These are phyloP conservation scores for Erodium chrysanthum DNA, from an alignment of 441 rosid genomes.

Conservation along the genomic window DNA sequence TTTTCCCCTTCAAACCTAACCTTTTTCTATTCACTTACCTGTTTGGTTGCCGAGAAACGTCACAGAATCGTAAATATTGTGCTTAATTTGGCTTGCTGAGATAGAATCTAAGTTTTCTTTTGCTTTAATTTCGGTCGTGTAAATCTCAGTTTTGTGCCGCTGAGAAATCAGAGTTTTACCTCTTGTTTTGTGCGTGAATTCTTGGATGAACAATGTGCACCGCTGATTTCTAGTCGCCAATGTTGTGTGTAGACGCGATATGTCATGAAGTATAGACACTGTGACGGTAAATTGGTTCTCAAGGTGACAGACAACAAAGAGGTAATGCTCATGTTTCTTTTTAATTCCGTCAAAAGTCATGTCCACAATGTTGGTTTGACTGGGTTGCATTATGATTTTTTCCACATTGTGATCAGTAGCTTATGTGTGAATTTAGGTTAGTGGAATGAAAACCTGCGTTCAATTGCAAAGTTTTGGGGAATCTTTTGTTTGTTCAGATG, in stretches of 20 bases:
- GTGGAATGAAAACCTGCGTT: neutral
- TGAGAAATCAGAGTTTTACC: neutral
- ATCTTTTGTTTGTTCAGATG: neutral
- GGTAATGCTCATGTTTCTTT: constrained; percentile 28
- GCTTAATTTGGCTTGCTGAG: neutral
- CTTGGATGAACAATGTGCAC: neutral
- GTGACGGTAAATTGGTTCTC: constrained; percentile 88
- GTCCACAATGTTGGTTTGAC: too few relatives aligned
- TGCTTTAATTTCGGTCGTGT: neutral
- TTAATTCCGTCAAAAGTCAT: neutral
- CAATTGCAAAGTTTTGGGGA: neutral
- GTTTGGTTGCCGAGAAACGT: constrained; percentile 15
- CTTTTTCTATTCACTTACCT: constrained; percentile 10
- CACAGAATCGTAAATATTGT: neutral
- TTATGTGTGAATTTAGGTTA: neutral
- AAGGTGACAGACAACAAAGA: constrained; percentile 93
- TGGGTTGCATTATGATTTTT: neutral
- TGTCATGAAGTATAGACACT: constrained; percentile 77
- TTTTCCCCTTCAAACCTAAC: neutral
- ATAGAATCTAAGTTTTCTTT: neutral
- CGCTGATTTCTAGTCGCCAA: neutral
- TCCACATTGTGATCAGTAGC: neutral
- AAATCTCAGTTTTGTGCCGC: neutral
- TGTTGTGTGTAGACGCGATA: constrained; percentile 56
- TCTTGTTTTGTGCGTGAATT: too few relatives aligned